Evolutionary conservation across 805 yeast genomes (phyloP), one percentile per base, ranked within the genome.

Genomic region (Kurtzmaniella cleridarum): DNA sequence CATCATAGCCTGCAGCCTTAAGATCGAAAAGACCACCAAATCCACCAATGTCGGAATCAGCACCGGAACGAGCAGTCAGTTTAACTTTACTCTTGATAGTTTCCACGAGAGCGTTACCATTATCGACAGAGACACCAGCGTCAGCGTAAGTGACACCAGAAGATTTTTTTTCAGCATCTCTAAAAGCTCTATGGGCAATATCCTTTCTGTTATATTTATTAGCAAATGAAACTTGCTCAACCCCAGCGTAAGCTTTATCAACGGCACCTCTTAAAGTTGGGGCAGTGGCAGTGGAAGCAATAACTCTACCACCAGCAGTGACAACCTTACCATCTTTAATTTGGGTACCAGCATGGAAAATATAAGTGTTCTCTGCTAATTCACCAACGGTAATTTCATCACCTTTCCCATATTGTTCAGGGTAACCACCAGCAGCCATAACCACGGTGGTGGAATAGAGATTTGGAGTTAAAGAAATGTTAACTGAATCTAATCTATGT

Each of bases 1-100:
- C 79, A 34, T 64, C 60, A 65, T 81, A 93, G 5, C 98, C 98
- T 33, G 95, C 95, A 37, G 81, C 79, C 50, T 79, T 76, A 54
- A 93, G 73, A 60, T 95, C 98, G 50, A 93, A 95, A 32, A 91
- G 68, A 49, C 99, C 99, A 49, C 99, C 99, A 57, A 93, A 93
- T 2, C 99, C 99, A 57, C 99, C 99, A 52, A 93, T 93, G 51
- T 89, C 96, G 12, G 97, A 86, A 56, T 93, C 96, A 27, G 99
- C 93, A 54, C 99, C 99, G 27, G 95, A 74, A 66, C 99, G 82
- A 30, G 84, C 81, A 8, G 99, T 93, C 5, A 96, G 83, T 60
- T 84, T 87, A 37, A 93, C 99, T 64, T 81, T 78, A 36, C 81
- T 78, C 66, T 93, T 93, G 65, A 93, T 93, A 52, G 82, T 80